Base-by-base conservation (phyloP, 1,284 basidiomycete genomes). In the Phellopilus nigrolimitatus region DNA sequence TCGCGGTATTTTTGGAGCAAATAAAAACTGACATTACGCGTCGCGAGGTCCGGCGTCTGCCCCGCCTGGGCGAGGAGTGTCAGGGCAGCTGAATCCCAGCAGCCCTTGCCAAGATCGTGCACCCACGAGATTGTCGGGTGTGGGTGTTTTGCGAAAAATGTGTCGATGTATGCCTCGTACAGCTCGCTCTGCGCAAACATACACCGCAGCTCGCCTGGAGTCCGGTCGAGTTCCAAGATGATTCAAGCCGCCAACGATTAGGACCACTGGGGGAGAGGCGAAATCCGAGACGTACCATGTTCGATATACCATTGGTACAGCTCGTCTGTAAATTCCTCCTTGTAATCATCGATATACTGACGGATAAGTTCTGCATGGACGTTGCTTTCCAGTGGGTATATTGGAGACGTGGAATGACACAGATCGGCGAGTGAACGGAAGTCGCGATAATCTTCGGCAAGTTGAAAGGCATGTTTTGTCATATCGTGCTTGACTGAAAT, bases 301-400 rank as follows among this genome's bases (percentile, higher is more conserved):
- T 88, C 83, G 43, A 89, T 82, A 62, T 87, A 91, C 85, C 86
- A 97, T 57, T 82, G 76, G 65, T 93, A 97, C 28, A 98, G 74
- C 62, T 93, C 87, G 21, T 80, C 85, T 0, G 94, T 88, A 61
- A 98, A 99, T 21, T 81, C 80, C 39, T 91, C 80, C 47, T 85
- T 81, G 68, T 90, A 97, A 57, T 73, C 78, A 45, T 88, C 79
- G 49, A 97, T 80, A 66, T 95, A 98, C 3, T 66, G 65, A 60
- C 87, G 72, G 21, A 89, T 84, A 19, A 80, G 70, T 7, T 66
- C 61, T 1, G 71, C 71, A 59, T 87, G 71, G 1, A 82, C 79
- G 60, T 87, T 88, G 40, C 75, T 68, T 48, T 81, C 64, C 1
- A 78, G 79, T 2, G 84, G 84, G 56, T 79, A 86, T 7, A 82